Conservation (phyloP, 805 yeast genomes). For the Zygoascus flipseniorum region DNA sequence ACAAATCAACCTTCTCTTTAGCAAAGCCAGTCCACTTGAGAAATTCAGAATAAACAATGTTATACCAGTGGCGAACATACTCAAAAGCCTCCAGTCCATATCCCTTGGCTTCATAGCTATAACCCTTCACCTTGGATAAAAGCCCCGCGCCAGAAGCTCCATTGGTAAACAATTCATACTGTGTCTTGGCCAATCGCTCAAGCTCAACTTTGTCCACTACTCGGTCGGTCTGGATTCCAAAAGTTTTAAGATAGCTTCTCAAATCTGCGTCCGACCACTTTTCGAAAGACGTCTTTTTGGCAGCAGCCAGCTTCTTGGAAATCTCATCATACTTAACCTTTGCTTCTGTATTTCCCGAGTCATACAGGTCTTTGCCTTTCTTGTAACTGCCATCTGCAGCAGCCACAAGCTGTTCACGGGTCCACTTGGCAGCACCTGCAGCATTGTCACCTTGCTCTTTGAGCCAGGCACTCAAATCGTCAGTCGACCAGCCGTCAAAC, state of each 20-base stretch:
- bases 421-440: slow-evolving; percentile 30
- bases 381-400: slow-evolving; percentile 39
- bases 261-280: slow-evolving; percentile 49
- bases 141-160: slow-evolving; percentile 1
- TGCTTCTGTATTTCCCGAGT: slow-evolving; percentile 26
- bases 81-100: not conserved
- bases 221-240: slow-evolving; percentile 26
- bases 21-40: not conserved
- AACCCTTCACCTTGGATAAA: not conserved
- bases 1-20: not conserved
- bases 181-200: slow-evolving; percentile 17
- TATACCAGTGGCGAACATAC: not conserved
- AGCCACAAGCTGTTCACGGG: slow-evolving; percentile 40
- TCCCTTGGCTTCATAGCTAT: not conserved
- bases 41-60: not conserved
- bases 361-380: slow-evolving; percentile 37
- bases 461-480: slow-evolving; percentile 44
- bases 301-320: slow-evolving; percentile 2
- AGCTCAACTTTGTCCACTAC: slow-evolving; percentile 13
- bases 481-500: slow-evolving; percentile 45
- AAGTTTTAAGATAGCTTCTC: slow-evolving; percentile 44
- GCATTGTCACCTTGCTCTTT: slow-evolving; percentile 34
- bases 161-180: slow-evolving; percentile 14
- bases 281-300: slow-evolving; percentile 39
- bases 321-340: not conserved